Evolutionary conservation across 768 basidiomycete species (phyloP), one percentile per base, ranked within the genome.

Genomic region (Boletus tylopilopsis): DNA sequence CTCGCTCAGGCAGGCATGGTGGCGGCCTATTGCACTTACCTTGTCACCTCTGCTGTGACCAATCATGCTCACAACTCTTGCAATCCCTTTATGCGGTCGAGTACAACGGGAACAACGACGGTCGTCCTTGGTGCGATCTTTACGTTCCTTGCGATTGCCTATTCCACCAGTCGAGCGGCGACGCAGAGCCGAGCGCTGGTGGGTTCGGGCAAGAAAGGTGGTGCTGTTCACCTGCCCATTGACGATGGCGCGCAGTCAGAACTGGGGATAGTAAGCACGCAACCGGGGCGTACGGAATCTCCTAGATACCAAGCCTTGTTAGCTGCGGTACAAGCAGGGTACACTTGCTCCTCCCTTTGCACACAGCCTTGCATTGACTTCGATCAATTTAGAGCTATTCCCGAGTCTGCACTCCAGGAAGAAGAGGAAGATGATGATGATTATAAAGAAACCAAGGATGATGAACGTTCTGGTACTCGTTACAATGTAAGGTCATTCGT

Each of bases 101-200:
- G 72, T 21, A 80, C 80, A 41, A 89, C 94, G 1, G 83, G 85
- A 51, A 92, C 84, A 32, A 93, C 92, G 8, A 87, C 90, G 2
- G 82, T 96, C 39, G 74, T 97, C 23, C 76, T 97, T 37, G 96
- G 96, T 25, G 96, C 91, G 8, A 67, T 92, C 11, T 96, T 99
- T 70, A 99, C 96, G 0, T 99, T 99, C 82, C 71, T 98, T 39
- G 94, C 96, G 5, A 96, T 99, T 58, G 95, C 96, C 7, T 99
- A 97, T 64, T 97, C 94, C 24, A 98, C 96, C 0, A 90, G 86
- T 22, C 79, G 95, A 43, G 96, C 96, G 6, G 96, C 96, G 10
- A 99, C 96, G 1, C 93, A 95, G 69, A 91, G 89, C 60, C 83
- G 89, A 50, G 95, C 93, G 7, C 71, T 99, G 21, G 86, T 88